phyloP scores from a whole-genome alignment of 2,329 filamentous ascomycete genomes.

The Pseudogymnoascus sp. region DNA sequence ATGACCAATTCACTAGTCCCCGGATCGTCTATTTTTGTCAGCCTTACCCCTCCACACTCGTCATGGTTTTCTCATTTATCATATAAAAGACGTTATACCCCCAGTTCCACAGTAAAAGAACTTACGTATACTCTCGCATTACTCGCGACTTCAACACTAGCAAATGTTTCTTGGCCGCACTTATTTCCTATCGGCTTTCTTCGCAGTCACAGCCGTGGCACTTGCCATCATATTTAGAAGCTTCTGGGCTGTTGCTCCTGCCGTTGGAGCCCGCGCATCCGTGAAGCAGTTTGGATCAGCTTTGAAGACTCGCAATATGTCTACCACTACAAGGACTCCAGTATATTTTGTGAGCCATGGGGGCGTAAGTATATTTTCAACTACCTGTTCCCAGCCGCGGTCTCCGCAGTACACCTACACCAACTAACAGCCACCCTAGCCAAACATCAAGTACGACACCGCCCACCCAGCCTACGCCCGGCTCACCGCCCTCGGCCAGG shows the following conservation, averaged over 20 bases:
- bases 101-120: not conserved
- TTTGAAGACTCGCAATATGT: conserved; percentile 14
- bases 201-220: not conserved
- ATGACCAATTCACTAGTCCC: not conserved
- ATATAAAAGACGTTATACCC: not conserved
- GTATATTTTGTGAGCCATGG: conserved; percentile 23
- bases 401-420: not conserved
- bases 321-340: conserved; percentile 14
- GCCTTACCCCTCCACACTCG: not conserved
- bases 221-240: conserved; percentile 1
- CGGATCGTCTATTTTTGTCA: not conserved
- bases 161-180: conserved; percentile 1
- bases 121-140: not conserved
- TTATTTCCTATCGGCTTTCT: not conserved
- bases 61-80: not conserved
- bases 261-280: not conserved
- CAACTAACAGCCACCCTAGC: conserved; percentile 24
- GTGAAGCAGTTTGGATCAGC: not conserved
- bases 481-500: conserved; percentile 55
- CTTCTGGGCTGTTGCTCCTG: not conserved
- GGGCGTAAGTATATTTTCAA: conserved; percentile 16
- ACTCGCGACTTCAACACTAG: not conserved
- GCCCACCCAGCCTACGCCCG: conserved; percentile 58
- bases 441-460: conserved; percentile 59
- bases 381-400: too few species aligned